Evolutionary conservation across 108 stramenopile genomes (phyloP).

Genomic region (Mayamaea pseudoterrestris): DNA sequence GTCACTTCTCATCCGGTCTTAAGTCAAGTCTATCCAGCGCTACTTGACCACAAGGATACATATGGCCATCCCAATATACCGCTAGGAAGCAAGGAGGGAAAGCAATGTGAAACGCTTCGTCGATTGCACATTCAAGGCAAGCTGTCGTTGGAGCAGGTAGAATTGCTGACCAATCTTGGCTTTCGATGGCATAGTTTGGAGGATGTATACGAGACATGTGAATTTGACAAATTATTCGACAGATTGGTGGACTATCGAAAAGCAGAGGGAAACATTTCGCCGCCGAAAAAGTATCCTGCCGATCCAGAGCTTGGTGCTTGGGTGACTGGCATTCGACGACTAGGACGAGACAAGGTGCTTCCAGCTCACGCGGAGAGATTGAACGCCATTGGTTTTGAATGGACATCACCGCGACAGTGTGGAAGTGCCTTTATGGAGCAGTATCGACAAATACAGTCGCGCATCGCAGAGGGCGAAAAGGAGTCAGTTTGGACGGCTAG

Average conservation of each 20-base stretch:
- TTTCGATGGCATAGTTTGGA: constrained; percentile 62
- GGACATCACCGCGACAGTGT: constrained; percentile 57
- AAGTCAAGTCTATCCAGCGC: constrained; percentile 35
- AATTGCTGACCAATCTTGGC: constrained; percentile 32
- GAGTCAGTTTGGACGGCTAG: constrained; percentile 18
- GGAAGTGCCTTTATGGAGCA: constrained; percentile 63
- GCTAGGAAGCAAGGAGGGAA: constrained; percentile 43
- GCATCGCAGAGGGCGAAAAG: constrained; percentile 12
- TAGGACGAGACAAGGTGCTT: constrained; percentile 26
- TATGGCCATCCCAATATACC: constrained; percentile 78
- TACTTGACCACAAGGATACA: constrained; percentile 31
- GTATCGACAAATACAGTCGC: constrained; percentile 31
- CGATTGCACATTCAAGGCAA: constrained; percentile 58
- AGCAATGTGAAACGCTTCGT: constrained; percentile 50
- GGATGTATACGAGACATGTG: constrained; percentile 61
- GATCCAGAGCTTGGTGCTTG: constrained; percentile 79
- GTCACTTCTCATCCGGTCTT: too few relatives aligned
- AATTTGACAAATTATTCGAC: constrained; percentile 52
- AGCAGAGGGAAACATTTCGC: constrained; percentile 20
- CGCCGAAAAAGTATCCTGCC: constrained; percentile 67
- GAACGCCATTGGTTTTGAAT: constrained; percentile 50
- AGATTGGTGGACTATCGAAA: constrained; percentile 40
- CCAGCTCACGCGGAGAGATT: constrained; percentile 36
- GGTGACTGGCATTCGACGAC: constrained; percentile 69
- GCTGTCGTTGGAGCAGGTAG: constrained; percentile 34